Percentiles rank a stretch among this genome's conserved stretches.
phyloP scores from a whole-genome alignment of 306 rosid genomes.

The Ormosia emarginata region DNA sequence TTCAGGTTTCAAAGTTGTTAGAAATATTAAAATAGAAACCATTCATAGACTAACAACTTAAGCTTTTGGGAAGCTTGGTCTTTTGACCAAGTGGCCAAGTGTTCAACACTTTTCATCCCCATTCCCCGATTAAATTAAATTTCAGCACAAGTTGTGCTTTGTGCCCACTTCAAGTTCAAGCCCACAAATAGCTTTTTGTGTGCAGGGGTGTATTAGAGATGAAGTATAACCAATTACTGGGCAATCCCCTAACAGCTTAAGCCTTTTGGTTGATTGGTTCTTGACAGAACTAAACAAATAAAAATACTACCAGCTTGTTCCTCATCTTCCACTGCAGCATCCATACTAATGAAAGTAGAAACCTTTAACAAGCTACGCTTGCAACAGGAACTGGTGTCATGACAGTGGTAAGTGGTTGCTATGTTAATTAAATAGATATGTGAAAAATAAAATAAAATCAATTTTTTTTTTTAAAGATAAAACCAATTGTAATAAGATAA shows the following conservation, averaged over 20 bases:
- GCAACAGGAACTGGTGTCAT: background rate
- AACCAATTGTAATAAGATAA: too few relatives aligned
- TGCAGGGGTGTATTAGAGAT: background rate
- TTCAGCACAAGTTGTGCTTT: conserved; percentile 2
- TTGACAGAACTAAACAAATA: background rate
- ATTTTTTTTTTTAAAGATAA: too few relatives aligned
- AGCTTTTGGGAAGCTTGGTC: background rate
- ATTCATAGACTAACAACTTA: background rate
- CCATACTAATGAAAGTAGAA: background rate
- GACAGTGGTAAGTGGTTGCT: background rate
- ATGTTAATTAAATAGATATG: background rate
- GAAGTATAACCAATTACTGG: background rate
- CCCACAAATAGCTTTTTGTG: background rate
- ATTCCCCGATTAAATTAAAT: background rate
- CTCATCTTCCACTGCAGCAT: background rate
- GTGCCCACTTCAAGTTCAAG: background rate
- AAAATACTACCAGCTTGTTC: background rate
- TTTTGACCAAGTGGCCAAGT: background rate
- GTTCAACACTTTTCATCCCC: background rate
- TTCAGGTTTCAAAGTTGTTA: background rate
- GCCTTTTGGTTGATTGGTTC: background rate
- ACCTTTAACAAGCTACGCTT: conserved; percentile 2
- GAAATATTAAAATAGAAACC: conserved; percentile 15
- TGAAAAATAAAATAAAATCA: too few relatives aligned
- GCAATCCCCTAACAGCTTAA: background rate